phyloP scores from a whole-genome alignment of 257 asterid genomes.

The Gentiana macrophylla region DNA sequence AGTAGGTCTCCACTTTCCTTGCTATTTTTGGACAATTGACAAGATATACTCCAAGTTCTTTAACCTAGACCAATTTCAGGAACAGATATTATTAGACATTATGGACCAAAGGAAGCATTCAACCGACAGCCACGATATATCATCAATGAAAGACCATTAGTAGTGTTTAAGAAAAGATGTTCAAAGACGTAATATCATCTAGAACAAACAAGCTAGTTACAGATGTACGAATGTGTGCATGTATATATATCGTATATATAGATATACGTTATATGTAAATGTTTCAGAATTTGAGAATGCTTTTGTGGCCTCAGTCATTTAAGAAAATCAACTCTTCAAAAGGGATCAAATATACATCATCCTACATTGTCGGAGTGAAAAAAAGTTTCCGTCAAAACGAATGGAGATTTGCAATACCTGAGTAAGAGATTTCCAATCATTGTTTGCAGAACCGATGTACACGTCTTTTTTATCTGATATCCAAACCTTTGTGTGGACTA shows the following conservation, averaged over 20 bases:
- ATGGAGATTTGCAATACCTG: conserved; percentile 33
- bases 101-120: too few relatives aligned
- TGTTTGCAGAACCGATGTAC: conserved; percentile 84
- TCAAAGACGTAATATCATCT: too few relatives aligned
- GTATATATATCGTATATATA: too few relatives aligned
- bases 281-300: neutral
- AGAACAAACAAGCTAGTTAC: too few relatives aligned
- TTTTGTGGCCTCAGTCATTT: neutral
- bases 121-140: too few relatives aligned
- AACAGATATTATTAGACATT: conserved; percentile 7
- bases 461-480: conserved; percentile 62
- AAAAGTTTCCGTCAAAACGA: too few relatives aligned
- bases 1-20: conserved; percentile 42
- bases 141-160: too few relatives aligned
- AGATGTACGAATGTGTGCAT: too few relatives aligned
- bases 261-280: too few relatives aligned
- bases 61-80: conserved; percentile 37
- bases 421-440: conserved; percentile 90
- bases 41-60: conserved; percentile 76
- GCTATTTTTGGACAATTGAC: conserved; percentile 59
- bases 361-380: too few relatives aligned
- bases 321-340: neutral
- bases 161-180: too few relatives aligned
- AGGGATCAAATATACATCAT: too few relatives aligned
- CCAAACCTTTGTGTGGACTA: conserved; percentile 89